Evolutionary conservation across 306 rosid genomes (phyloP).

Genomic region (Hippophae gyantsensis): DNA sequence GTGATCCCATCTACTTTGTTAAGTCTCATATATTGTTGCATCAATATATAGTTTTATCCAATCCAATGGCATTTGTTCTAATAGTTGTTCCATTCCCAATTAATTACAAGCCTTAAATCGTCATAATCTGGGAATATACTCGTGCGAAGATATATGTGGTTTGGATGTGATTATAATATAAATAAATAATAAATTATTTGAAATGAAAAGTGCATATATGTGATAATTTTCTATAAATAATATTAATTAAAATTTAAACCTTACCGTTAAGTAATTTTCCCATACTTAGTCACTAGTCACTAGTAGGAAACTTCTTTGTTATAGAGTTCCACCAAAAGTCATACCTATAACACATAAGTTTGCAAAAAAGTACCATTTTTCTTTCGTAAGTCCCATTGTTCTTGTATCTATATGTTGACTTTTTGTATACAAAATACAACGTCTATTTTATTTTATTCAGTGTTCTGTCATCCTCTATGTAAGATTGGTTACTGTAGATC

Average conservation of each 20-base stretch:
- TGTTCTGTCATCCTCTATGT: too few species aligned
- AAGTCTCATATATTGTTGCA: neutral
- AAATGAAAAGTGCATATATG: too few species aligned
- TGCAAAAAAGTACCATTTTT: too few species aligned
- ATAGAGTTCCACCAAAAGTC: neutral
- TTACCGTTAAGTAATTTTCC: neutral
- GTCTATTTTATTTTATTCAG: too few species aligned
- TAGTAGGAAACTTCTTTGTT: neutral
- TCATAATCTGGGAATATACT: neutral
- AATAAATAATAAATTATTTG: neutral
- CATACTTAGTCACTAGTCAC: slow-evolving; percentile 5
- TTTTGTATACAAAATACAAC: too few species aligned
- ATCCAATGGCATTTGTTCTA: neutral
- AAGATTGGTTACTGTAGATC: too few species aligned
- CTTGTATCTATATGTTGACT: too few species aligned
- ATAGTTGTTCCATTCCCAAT: slow-evolving; percentile 1
- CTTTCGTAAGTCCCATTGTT: too few species aligned
- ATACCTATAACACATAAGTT: neutral
- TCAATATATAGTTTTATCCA: neutral
- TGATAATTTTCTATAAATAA: too few species aligned
- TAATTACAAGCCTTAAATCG: neutral
- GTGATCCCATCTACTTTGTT: neutral
- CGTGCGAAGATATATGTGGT: neutral
- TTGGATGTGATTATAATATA: neutral
- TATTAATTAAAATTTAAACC: too few species aligned